Base-by-base conservation (phyloP, 805 yeast species). In the Candida loeiensis region DNA sequence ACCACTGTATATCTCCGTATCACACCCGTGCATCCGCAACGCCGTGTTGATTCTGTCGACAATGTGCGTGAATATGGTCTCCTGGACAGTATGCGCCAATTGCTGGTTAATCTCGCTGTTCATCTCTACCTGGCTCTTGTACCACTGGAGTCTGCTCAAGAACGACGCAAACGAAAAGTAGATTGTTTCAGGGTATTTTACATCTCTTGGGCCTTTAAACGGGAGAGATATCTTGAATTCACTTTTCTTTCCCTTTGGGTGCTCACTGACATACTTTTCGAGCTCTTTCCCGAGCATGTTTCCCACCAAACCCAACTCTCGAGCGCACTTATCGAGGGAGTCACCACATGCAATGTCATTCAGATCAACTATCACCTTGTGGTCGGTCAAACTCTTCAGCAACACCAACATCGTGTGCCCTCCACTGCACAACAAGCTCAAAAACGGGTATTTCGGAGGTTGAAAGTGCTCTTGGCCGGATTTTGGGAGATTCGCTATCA, bases 311-410 rank as follows among this genome's bases (percentile, higher is more conserved):
- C 96, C 97, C 34, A 93, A 52, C 47, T 79, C 86, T 44, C 97
- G 69, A 0, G 95, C 95, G 56, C 95, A 87, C 61, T 91, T 91
- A 59, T 93, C 99, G 16, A 93, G 60, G 0, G 96, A 84, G 59
- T 91, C 96, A 0, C 99, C 99, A 3, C 84, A 84, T 0, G 99
- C 97, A 20, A 88, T 85, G 55, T 90, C 99, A 14, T 79, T 62
- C 0, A 95, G 85, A 51, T 89, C 74, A 15, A 82, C 78, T 3
- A 88, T 57, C 1, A 91, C 75, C 43, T 79, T 80, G 63, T 93
- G 99, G 2, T 82, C 73, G 0, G 69, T 45, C 1, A 88, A 50
- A 13, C 82, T 64, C 21, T 59, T 63, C 40, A 90, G 82, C 6
- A 78, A 66, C 1, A 91, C 95, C 18, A 90, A 64, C 80, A 88